A percentile compares a stretch with the other conserved stretches of the same genome.
Conservation (phyloP, 2,329 filamentous ascomycete species). For the Aspergillus carbonarius region DNA sequence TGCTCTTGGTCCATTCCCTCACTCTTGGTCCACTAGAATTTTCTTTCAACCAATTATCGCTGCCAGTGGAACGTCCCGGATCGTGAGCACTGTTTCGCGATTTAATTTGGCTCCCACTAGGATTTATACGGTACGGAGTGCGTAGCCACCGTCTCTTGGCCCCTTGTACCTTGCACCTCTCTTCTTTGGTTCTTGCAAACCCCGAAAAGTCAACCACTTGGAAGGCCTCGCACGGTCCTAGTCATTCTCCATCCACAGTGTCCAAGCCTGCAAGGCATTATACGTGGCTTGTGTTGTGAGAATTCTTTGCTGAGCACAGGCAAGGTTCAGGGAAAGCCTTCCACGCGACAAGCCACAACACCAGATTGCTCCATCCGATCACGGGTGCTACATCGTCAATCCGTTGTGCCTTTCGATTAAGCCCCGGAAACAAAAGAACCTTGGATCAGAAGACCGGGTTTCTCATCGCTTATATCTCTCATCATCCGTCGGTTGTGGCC, state of each 20-base stretch:
- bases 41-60: neutral
- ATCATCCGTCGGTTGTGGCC: slow-evolving; percentile 6
- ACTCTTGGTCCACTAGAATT: neutral
- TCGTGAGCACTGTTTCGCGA: slow-evolving; percentile 1
- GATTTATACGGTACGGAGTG: neutral
- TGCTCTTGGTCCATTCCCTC: neutral
- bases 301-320: neutral
- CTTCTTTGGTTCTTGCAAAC: neutral
- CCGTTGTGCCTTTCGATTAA: neutral
- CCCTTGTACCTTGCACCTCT: neutral
- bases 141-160: slow-evolving; percentile 2
- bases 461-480: neutral
- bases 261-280: neutral
- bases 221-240: neutral
- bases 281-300: neutral
- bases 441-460: neutral
- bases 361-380: neutral
- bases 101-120: neutral
- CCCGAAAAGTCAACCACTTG: neutral
- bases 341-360: slow-evolving; percentile 3
- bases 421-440: neutral
- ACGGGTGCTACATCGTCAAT: slow-evolving; percentile 1
- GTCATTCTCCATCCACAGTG: neutral
- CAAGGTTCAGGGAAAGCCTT: neutral
- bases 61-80: neutral